phyloP scores from a whole-genome alignment of 768 basidiomycete species.

The Leccinellum rugosiceps region DNA sequence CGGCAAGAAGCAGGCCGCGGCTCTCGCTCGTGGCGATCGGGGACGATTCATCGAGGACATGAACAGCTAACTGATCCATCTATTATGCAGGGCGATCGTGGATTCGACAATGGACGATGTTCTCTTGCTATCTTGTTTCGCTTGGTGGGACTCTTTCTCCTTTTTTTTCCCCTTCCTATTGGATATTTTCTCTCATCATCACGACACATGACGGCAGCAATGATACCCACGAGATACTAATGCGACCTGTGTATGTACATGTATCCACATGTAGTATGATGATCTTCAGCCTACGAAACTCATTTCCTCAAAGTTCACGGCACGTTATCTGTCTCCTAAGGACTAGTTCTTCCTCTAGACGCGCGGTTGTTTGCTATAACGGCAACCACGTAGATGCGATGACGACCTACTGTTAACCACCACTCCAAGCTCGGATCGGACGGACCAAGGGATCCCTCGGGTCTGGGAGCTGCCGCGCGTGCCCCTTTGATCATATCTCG shows the following conservation, averaged over 20 bases:
- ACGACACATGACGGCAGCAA: not conserved
- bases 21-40: conserved; percentile 15
- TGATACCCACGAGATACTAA: not conserved
- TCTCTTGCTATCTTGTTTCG: not conserved
- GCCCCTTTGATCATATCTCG: not conserved
- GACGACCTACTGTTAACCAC: no score
- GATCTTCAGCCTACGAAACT: not conserved
- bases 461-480: no score
- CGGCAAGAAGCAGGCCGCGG: not conserved
- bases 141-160: not conserved
- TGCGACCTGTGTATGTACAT: not conserved
- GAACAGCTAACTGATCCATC: not conserved
- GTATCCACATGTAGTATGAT: not conserved
- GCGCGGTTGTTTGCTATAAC: not conserved
- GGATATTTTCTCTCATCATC: not conserved
- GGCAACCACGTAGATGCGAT: no score
- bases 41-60: not conserved
- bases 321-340: not conserved
- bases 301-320: not conserved
- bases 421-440: no score
- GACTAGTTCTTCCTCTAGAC: not conserved
- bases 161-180: not conserved
- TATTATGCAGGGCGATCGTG: not conserved
- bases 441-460: no score
- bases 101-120: not conserved